phyloP scores from a whole-genome alignment of 768 basidiomycete genomes.

The Lentinula sp. region DNA sequence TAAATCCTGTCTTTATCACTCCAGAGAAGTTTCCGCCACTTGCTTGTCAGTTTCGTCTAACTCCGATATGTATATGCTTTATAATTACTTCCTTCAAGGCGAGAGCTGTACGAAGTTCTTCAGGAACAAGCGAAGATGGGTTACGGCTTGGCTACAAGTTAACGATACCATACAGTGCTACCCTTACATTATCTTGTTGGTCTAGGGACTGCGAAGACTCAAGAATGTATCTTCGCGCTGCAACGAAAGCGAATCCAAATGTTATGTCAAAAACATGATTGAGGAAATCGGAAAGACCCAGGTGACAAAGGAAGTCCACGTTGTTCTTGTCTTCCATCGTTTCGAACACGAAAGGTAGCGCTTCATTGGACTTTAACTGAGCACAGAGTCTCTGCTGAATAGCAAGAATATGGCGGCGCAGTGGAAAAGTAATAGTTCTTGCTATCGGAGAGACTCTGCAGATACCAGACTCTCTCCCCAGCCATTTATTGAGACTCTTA shows the following conservation, averaged over 20 bases:
- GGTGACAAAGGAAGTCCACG: slow-evolving; percentile 29
- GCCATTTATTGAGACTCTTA: not conserved
- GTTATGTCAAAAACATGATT: too few species aligned
- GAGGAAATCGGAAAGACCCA: slow-evolving; percentile 11
- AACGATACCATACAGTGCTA: too few species aligned
- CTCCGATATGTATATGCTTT: not conserved
- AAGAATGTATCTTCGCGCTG: too few species aligned
- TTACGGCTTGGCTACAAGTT: too few species aligned
- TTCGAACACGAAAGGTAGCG: slow-evolving; percentile 30
- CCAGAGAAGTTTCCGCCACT: not conserved
- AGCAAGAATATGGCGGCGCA: not conserved
- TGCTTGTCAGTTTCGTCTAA: not conserved
- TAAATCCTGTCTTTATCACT: not conserved
- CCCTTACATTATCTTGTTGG: too few species aligned
- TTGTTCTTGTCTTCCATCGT: slow-evolving; percentile 35
- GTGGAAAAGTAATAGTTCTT: not conserved
- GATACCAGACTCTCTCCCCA: not conserved
- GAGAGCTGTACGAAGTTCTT: too few species aligned
- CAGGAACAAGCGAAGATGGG: too few species aligned
- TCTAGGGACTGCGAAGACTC: too few species aligned
- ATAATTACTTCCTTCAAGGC: too few species aligned
- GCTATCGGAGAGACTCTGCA: not conserved
- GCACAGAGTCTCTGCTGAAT: not conserved
- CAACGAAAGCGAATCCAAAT: too few species aligned
- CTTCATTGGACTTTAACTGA: slow-evolving; percentile 23